Base-by-base conservation (phyloP, 2,329 filamentous ascomycete species). In the Pseudocercospora eumusae region DNA sequence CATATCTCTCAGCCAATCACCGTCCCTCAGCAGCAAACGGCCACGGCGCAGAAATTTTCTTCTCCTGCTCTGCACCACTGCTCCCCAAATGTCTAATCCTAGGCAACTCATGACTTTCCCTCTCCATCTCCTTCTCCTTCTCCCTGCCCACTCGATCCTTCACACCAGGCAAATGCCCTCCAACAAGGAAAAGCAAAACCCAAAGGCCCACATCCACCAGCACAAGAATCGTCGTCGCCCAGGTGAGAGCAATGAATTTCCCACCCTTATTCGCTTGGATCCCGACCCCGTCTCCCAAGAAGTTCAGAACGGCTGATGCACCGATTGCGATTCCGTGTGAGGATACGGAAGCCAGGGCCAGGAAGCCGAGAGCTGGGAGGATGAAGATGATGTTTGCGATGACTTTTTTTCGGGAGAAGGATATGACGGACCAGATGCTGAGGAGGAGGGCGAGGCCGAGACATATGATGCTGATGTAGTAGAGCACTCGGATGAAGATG, bases 311-410 rank as follows among this genome's bases (percentile, higher is more conserved):
- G 18, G 81, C 70, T 0, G 79, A 74, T 2, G 81, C 83, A 70
- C 85, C 84, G 57, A 82, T 78, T 3, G 82, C 80, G 7, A 87
- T 75, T 15, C 89, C 88, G 0, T 84, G 89, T n/a, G 87, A 85
- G 23, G 92, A 88, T 69, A 91, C 91, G 15, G 89, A 92, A 54
- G 88, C 87, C 57, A 88, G 87, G 6, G 89, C 89, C 70, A 89
- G 81, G 23, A 87, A 77, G 5, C 84, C 55, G 62, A 86, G 83
- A 0, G 82, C 80, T 10, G 84, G 70, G 15, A 79, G 68, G 8
- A 81, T 74, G 15, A 83, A 70, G n/a, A 80, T 67, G 59, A 82
- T 75, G 68, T 85, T 85, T 54, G 82, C 68, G 13, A 82, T 68
- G 0, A 78, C 73, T 2, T 67, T 77, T 78, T n/a, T 75, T 70